phyloP scores from a whole-genome alignment of 805 yeast species.

The Candida anglica region DNA sequence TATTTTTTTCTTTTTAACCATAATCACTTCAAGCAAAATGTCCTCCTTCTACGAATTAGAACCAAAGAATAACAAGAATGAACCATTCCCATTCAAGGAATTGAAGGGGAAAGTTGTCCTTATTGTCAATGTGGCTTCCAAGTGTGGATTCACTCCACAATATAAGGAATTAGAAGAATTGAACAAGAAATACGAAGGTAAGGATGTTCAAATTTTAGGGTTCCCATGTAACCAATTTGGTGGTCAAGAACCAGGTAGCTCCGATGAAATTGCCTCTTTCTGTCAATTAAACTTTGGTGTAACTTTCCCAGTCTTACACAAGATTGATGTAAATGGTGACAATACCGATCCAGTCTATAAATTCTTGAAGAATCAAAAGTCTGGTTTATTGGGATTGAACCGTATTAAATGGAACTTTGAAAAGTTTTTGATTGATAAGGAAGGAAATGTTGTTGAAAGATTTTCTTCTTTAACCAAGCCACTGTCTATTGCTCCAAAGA shows the following conservation, averaged over 20 bases:
- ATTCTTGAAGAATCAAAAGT: constrained; percentile 21
- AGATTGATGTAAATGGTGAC: constrained; percentile 35
- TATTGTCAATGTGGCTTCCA: constrained; percentile 84
- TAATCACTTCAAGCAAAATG: constrained; percentile 39
- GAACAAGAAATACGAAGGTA: constrained; percentile 57
- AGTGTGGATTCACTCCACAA: constrained; percentile 75
- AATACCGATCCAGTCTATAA: constrained; percentile 23
- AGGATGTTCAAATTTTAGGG: constrained; percentile 68
- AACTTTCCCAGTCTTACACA: constrained; percentile 35
- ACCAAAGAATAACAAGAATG: constrained; percentile 58
- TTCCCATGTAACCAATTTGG: constrained; percentile 94
- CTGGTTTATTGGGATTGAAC: constrained; percentile 31
- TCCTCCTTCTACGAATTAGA: constrained; percentile 62
- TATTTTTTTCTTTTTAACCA: too few species aligned
- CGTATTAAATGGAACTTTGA: constrained; percentile 77
- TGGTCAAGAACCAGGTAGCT: constrained; percentile 68
- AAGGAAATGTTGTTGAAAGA: constrained; percentile 59
- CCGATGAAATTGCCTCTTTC: constrained; percentile 23
- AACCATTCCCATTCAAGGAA: constrained; percentile 55
- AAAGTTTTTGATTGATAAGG: constrained; percentile 57
- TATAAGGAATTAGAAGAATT: constrained; percentile 67
- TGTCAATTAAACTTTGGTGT: constrained; percentile 23
- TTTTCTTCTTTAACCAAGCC: constrained; percentile 61
- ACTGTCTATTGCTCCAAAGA: constrained; percentile 31
- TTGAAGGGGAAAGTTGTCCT: constrained; percentile 78